Evolutionary conservation across 2,329 filamentous ascomycete species (phyloP).

Genomic region (Penicillium sp.): DNA sequence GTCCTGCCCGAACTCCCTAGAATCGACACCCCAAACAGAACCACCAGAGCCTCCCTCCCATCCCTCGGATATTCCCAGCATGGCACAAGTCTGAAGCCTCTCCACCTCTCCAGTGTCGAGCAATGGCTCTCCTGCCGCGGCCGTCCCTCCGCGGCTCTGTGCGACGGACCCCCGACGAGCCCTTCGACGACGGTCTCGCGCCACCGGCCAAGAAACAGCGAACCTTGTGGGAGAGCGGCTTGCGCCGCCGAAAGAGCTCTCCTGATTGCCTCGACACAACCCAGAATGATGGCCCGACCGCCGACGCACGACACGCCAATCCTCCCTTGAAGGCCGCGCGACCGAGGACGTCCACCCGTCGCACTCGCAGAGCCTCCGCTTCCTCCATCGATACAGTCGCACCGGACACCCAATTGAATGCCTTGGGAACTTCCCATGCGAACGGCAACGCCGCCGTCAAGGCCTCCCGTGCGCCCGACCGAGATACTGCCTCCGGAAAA

Average conservation of each 20-base stretch:
- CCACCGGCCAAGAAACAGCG: slow-evolving; percentile 30
- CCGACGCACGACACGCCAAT: slow-evolving; percentile 10
- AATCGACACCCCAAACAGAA: background rate
- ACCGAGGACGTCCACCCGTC: slow-evolving; percentile 15
- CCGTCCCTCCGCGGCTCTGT: slow-evolving; percentile 33
- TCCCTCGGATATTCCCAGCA: slow-evolving; percentile 18
- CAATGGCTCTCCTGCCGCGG: slow-evolving; percentile 37
- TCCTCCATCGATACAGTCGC: slow-evolving; percentile 17
- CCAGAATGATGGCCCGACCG: slow-evolving; percentile 9
- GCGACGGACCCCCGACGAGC: slow-evolving; percentile 30
- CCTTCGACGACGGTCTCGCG: slow-evolving; percentile 17
- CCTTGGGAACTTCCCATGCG: slow-evolving; percentile 5
- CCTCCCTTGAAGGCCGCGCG: slow-evolving; percentile 17
- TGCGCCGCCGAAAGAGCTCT: slow-evolving; percentile 31
- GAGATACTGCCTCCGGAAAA: slow-evolving; percentile 8
- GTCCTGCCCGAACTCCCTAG: slow-evolving; percentile 2
- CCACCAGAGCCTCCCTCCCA: background rate
- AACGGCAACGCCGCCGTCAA: slow-evolving; percentile 14
- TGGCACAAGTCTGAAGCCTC: slow-evolving; percentile 16
- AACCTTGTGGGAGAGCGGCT: slow-evolving; percentile 20
- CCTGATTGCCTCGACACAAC: slow-evolving; percentile 35
- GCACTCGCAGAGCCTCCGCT: slow-evolving; percentile 15
- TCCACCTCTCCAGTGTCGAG: slow-evolving; percentile 9
- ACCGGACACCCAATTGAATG: slow-evolving; percentile 13
- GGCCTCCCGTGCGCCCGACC: slow-evolving; percentile 12